Evolutionary conservation across 2,329 filamentous ascomycete species (phyloP), one percentile per base, ranked within the genome.

Genomic region (Ilyonectria sp.): DNA sequence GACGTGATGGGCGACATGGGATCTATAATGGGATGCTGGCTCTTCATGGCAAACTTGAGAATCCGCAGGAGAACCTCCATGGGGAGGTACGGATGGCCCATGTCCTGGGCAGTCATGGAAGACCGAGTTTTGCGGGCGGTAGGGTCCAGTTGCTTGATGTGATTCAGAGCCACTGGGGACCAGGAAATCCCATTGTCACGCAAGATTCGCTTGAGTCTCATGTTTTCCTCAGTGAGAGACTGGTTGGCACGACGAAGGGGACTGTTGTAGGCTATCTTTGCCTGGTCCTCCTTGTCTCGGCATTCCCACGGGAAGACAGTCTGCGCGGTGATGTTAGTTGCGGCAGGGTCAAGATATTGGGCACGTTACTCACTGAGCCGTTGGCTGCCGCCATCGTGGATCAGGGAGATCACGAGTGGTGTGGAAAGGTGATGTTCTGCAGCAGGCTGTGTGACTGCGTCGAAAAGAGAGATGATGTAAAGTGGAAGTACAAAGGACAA

Each of bases 1-100:
- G 74, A 71, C 53, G 79, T 82, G 21, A 81, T 70, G 60, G 82
- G 83, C 55, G 81, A 86, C 49, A 90, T 79, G 2, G 87, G 87
- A 65, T 90, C 87, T 55, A 89, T 79, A 69, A 90, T 87, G 35
- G 87, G 84, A 35, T 80, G 66, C 1, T 80, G 74, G 71, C 85
- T 86, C 29, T 82, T 85, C 75, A 90, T 66, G 31, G 87, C 83
- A 71, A 85, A 87, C 47, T 83, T 82, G 53, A 89, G 79, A 57
- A 90, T 85, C 37, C 82, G 82, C 29, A 89, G 76, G 58, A 87
- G 80, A 50, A 89, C 81, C 75, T 89, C 87, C 31, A 82, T 83
- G 1, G 87, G 87, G 11, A 89, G 79, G 46, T 82, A 79, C 1
- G 85, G 86, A n/a, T 73, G 70, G 52, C 76, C 70, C 33, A 75